Percentiles rank a stretch among this genome's conserved stretches.
phyloP scores from a whole-genome alignment of 2,329 filamentous ascomycete species.

The Epichloe sylvatica region DNA sequence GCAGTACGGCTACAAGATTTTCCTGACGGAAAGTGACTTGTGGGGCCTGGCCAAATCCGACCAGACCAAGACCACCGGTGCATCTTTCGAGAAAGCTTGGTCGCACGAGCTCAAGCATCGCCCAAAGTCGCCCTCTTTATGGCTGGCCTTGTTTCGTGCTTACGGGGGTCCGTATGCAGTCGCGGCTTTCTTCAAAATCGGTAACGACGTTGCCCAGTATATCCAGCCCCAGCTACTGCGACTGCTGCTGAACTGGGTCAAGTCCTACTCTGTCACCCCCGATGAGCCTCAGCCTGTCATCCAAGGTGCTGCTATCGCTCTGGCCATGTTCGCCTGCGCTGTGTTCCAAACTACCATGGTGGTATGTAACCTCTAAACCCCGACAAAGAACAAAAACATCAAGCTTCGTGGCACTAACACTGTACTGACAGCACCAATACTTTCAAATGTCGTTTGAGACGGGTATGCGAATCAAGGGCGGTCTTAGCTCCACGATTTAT shows the following conservation, averaged over 20 bases:
- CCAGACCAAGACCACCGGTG: slow-evolving; percentile 60
- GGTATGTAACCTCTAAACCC: slow-evolving; percentile 16
- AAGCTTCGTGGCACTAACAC: neutral
- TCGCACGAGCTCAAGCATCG: slow-evolving; percentile 52
- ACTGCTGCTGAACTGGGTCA: slow-evolving; percentile 69
- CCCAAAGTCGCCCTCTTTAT: slow-evolving; percentile 53
- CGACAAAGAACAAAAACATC: neutral
- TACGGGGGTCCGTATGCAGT: slow-evolving; percentile 76
- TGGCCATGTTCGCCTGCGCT: slow-evolving; percentile 85
- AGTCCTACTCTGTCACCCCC: slow-evolving; percentile 49
- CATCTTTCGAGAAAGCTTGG: slow-evolving; percentile 64
- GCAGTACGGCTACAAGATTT: slow-evolving; percentile 85
- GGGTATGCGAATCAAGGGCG: slow-evolving; percentile 91
- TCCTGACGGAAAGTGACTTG: slow-evolving; percentile 83
- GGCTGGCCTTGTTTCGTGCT: slow-evolving; percentile 69
- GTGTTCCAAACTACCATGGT: slow-evolving; percentile 77
- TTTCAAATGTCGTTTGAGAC: slow-evolving; percentile 92
- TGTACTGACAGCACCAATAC: slow-evolving; percentile 57
- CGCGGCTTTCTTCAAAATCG: slow-evolving; percentile 75
- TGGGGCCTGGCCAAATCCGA: slow-evolving; percentile 81
- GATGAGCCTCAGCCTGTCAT: slow-evolving; percentile 60
- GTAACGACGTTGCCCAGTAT: slow-evolving; percentile 77
- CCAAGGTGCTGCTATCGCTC: slow-evolving; percentile 71
- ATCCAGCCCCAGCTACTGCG: slow-evolving; percentile 82
- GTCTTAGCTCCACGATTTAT: slow-evolving; percentile 82